Percentiles rank a stretch among this genome's conserved stretches.
phyloP scores from a whole-genome alignment of 2,329 filamentous ascomycete species.

The Hymenoscyphus fructigenus region DNA sequence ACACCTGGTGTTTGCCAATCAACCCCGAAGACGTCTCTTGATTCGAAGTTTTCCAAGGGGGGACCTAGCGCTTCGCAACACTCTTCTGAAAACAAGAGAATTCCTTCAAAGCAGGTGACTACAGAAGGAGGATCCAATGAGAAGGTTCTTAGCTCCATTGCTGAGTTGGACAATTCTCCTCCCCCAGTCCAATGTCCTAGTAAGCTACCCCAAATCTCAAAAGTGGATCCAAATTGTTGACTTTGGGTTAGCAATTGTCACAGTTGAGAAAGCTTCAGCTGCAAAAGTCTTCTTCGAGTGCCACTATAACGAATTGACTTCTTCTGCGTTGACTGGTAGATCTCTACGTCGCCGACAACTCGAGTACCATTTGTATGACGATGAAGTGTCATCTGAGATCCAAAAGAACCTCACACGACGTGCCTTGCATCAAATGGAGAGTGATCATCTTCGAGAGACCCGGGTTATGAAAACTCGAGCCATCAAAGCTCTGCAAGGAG shows the following conservation, averaged over 20 bases:
- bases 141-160: slow-evolving; percentile 31
- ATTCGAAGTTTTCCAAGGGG: slow-evolving; percentile 42
- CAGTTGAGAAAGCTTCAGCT: slow-evolving; percentile 75
- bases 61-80: slow-evolving; percentile 23
- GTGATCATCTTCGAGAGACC: slow-evolving; percentile 69
- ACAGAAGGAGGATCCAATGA: slow-evolving; percentile 27
- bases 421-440: slow-evolving; percentile 67
- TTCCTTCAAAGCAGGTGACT: slow-evolving; percentile 17
- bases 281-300: slow-evolving; percentile 87
- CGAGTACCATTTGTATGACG: slow-evolving; percentile 60
- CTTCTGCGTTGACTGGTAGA: slow-evolving; percentile 54
- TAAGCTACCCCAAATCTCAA: slow-evolving; percentile 15
- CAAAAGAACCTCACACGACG: slow-evolving; percentile 55
- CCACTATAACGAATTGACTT: slow-evolving; percentile 71
- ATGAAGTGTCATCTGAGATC: slow-evolving; percentile 37
- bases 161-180: slow-evolving; percentile 27
- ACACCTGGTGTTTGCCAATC: slow-evolving; percentile 31
- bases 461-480: slow-evolving; percentile 68
- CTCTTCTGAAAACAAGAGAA: slow-evolving; percentile 34
- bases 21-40: slow-evolving; percentile 38
- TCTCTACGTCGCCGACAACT: slow-evolving; percentile 60
- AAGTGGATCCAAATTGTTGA: neutral
- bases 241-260: slow-evolving; percentile 41
- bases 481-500: slow-evolving; percentile 35
- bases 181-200: slow-evolving; percentile 31